Evolutionary conservation across 768 basidiomycete genomes (phyloP).

Genomic region (Megacollybia marginata): DNA sequence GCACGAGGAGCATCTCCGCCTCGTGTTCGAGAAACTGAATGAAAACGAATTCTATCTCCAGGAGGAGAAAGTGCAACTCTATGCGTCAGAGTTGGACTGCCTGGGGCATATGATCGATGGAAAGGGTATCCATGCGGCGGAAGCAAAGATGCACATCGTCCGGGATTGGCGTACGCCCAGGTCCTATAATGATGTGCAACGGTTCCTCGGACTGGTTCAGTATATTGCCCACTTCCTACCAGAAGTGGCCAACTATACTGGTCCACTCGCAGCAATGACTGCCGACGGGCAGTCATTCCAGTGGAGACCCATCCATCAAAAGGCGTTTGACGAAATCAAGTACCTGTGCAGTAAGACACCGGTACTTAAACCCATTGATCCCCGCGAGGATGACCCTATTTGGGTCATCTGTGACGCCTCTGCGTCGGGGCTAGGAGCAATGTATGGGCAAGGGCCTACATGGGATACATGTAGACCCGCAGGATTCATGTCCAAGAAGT

Average conservation of each 20-base stretch:
- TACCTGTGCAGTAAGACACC: conserved; percentile 1
- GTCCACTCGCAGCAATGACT: background rate
- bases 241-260: conserved; percentile 9
- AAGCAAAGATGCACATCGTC: conserved; percentile 19
- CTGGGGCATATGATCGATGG: conserved; percentile 24
- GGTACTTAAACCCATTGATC: background rate
- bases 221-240: conserved; percentile 21
- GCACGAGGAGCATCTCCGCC: conserved; percentile 9
- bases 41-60: conserved; percentile 16
- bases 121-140: conserved; percentile 20
- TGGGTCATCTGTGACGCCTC: background rate
- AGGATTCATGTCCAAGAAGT: conserved; percentile 20
- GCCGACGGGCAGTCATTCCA: conserved; percentile 10
- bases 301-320: conserved; percentile 14
- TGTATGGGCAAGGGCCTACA: conserved; percentile 17
- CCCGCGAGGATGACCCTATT: background rate
- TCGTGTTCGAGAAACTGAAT: conserved; percentile 15
- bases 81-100: conserved; percentile 14
- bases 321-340: conserved; percentile 12
- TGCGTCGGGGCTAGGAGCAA: background rate
- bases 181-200: conserved; percentile 13
- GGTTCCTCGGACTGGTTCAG: conserved; percentile 21
- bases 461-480: conserved; percentile 17
- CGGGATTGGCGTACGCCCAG: conserved; percentile 16
- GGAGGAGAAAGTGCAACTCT: conserved; percentile 15